These are phyloP conservation scores for Myriosclerotinia duriaeana DNA, from an alignment of 2,329 filamentous ascomycete species.

Conservation along the genomic window DNA sequence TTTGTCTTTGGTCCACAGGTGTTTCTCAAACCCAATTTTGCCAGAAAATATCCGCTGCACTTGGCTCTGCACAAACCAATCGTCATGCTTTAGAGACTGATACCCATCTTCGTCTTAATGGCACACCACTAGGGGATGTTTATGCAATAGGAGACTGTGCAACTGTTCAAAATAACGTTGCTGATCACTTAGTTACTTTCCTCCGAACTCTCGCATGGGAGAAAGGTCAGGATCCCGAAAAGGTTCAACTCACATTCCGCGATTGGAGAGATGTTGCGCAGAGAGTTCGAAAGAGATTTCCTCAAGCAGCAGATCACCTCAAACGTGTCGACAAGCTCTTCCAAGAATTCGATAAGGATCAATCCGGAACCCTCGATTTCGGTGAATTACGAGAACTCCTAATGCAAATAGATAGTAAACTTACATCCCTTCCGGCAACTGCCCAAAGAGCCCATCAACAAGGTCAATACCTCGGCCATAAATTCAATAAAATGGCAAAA, in stretches of 20 bases:
- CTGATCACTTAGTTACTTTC: slow-evolving; percentile 87
- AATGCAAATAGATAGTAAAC: slow-evolving; percentile 87
- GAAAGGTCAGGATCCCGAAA: slow-evolving; percentile 84
- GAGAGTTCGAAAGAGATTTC: slow-evolving; percentile 84
- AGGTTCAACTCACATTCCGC: slow-evolving; percentile 78
- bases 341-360: slow-evolving; percentile 86
- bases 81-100: slow-evolving; percentile 92
- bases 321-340: slow-evolving; percentile 90
- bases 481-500: slow-evolving; percentile 88
- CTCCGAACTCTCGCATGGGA: slow-evolving; percentile 88
- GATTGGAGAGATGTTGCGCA: slow-evolving; percentile 87
- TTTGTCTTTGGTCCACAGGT: slow-evolving; percentile 97
- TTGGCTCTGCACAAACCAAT: slow-evolving; percentile 78
- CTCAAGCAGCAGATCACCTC: slow-evolving; percentile 83
- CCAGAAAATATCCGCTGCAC: slow-evolving; percentile 72
- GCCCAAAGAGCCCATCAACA: slow-evolving; percentile 97
- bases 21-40: slow-evolving; percentile 83
- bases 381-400: slow-evolving; percentile 86
- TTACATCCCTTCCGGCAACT: slow-evolving; percentile 91
- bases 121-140: slow-evolving; percentile 87
- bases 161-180: slow-evolving; percentile 96
- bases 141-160: slow-evolving; percentile 96
- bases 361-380: slow-evolving; percentile 90
- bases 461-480: slow-evolving; percentile 85
- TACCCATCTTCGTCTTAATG: slow-evolving; percentile 83